Percentiles rank a stretch among this genome's conserved stretches.
Conservation (phyloP, 164 flowering plant genomes). For the Liriodendron chinense region DNA sequence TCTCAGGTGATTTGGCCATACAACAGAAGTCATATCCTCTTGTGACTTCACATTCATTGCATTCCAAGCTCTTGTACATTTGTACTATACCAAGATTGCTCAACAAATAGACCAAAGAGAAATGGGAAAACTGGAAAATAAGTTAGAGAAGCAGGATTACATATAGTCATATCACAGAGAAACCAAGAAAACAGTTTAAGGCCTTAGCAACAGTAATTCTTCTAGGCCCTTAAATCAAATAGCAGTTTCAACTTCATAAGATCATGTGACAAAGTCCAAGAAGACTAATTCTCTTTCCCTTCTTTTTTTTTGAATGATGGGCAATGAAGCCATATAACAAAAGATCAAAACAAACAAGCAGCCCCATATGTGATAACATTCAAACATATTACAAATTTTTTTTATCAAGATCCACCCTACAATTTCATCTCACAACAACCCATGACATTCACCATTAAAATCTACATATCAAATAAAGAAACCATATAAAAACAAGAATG, state of each 20-base stretch:
- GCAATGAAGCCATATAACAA: not conserved
- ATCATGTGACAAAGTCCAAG: not conserved
- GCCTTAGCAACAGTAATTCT: not conserved
- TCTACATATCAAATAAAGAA: not conserved
- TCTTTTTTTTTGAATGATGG: not conserved
- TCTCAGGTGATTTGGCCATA: no score
- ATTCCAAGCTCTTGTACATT: no score
- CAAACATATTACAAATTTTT: no score
- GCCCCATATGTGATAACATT: not conserved
- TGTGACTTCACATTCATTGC: no score
- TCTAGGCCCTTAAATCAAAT: not conserved
- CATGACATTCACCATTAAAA: not conserved
- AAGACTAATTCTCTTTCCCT: not conserved
- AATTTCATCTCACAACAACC: not conserved
- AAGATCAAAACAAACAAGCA: not conserved
- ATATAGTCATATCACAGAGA: not conserved
- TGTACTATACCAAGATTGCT: no score
- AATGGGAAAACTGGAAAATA: no score
- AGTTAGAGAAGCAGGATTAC: not conserved
- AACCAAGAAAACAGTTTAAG: no score
- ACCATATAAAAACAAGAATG: slow-evolving; percentile 1
- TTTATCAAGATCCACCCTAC: not conserved
- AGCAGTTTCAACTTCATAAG: not conserved
- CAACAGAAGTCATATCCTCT: no score
- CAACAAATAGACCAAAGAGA: no score